Percentiles rank a stretch among this genome's conserved stretches.
Conservation (phyloP, 495 filamentous ascomycete species). For the Penicillium cosmopolitanum region DNA sequence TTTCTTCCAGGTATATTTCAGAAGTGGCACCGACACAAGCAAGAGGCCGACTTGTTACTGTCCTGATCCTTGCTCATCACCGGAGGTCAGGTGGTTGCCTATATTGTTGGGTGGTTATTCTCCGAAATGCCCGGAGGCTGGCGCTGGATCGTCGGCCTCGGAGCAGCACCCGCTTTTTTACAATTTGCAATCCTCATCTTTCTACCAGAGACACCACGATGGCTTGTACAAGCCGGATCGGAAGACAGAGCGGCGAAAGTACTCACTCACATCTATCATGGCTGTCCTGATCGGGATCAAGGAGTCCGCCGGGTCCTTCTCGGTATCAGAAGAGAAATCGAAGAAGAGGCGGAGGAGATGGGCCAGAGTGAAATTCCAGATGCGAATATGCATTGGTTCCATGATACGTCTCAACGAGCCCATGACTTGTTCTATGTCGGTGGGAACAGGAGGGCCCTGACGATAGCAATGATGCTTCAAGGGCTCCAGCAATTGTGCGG, state of each 20-base stretch:
- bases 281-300: slow-evolving; percentile 42
- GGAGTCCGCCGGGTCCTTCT: slow-evolving; percentile 61
- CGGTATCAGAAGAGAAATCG: slow-evolving; percentile 69
- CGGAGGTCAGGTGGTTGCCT: slow-evolving; percentile 83
- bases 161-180: slow-evolving; percentile 72
- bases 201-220: slow-evolving; percentile 86
- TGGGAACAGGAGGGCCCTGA: slow-evolving; percentile 75
- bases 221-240: slow-evolving; percentile 72
- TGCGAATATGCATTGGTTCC: slow-evolving; percentile 30
- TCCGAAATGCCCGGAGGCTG: slow-evolving; percentile 67
- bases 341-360: slow-evolving; percentile 60
- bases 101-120: slow-evolving; percentile 72
- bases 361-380: slow-evolving; percentile 23
- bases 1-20: slow-evolving; percentile 65
- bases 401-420: slow-evolving; percentile 45
- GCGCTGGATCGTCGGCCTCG: slow-evolving; percentile 90
- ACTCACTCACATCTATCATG: slow-evolving; percentile 65
- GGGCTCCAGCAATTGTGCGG: slow-evolving; percentile 89
- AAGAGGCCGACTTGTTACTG: slow-evolving; percentile 76
- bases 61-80: slow-evolving; percentile 82
- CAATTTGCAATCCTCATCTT: slow-evolving; percentile 66
- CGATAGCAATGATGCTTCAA: slow-evolving; percentile 84
- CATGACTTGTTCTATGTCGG: slow-evolving; percentile 59
- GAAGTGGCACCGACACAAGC: slow-evolving; percentile 78
- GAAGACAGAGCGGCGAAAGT: slow-evolving; percentile 62